Percentiles rank a stretch among this genome's conserved stretches.
Conservation (phyloP, 345 rosid genomes). For the Conringia planisiliqua region DNA sequence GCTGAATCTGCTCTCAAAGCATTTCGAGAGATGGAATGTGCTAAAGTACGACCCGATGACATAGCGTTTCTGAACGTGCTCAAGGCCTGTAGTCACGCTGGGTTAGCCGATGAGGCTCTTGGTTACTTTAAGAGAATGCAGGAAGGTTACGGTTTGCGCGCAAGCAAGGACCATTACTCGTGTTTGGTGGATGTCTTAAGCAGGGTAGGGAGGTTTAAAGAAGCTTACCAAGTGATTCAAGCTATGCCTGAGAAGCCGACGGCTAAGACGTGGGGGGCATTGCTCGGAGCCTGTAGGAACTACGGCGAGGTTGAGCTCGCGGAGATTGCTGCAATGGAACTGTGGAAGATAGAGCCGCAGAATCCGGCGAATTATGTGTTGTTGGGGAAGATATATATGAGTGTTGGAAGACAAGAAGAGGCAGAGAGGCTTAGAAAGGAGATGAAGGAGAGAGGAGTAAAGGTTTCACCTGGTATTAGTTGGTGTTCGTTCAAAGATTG, state of each 20-base stretch:
- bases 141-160: slow-evolving; percentile 36
- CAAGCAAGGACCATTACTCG: slow-evolving; percentile 58
- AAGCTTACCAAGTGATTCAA: slow-evolving; percentile 47
- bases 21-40: slow-evolving; percentile 54
- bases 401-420: slow-evolving; percentile 55
- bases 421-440: slow-evolving; percentile 52
- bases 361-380: slow-evolving; percentile 55
- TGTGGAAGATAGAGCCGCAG: slow-evolving; percentile 55
- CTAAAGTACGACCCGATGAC: slow-evolving; percentile 49
- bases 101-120: slow-evolving; percentile 57
- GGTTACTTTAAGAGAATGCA: slow-evolving; percentile 40
- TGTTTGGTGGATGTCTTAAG: slow-evolving; percentile 60
- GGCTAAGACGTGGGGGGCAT: slow-evolving; percentile 62
- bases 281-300: slow-evolving; percentile 60
- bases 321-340: slow-evolving; percentile 52
- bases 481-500: slow-evolving; percentile 45
- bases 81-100: slow-evolving; percentile 69
- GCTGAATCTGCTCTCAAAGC: slow-evolving; percentile 45
- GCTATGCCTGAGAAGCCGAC: slow-evolving; percentile 53
- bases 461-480: slow-evolving; percentile 53
- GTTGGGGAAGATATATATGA: slow-evolving; percentile 49
- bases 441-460: slow-evolving; percentile 53
- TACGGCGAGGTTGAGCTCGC: slow-evolving; percentile 59
- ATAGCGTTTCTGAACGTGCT: slow-evolving; percentile 55
- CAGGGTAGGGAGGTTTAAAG: slow-evolving; percentile 53